Percentiles rank a stretch among this genome's conserved stretches.
Evolutionary conservation across 2,329 filamentous ascomycete genomes (phyloP).

Genomic region (Zarea fungicola): DNA sequence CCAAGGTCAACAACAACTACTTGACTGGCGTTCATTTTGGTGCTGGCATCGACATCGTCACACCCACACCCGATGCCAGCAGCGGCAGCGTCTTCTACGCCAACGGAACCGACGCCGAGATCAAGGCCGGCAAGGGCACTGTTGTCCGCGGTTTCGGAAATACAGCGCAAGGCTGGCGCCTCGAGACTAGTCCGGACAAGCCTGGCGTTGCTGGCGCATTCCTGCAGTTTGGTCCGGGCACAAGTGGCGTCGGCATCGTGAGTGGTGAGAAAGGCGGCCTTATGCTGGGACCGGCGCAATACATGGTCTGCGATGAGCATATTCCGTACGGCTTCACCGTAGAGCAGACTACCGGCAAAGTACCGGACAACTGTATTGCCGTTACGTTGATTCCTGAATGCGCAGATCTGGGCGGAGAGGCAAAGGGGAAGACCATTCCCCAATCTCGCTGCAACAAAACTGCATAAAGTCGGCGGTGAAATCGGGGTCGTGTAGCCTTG

Average conservation of each 20-base stretch:
- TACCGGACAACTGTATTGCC: background rate
- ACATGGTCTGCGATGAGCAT: constrained; percentile 6
- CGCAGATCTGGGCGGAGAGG: background rate
- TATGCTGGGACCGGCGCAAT: constrained; percentile 4
- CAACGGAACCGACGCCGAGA: constrained; percentile 5
- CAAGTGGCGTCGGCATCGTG: constrained; percentile 6
- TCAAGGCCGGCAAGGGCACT: constrained; percentile 2
- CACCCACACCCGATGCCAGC: background rate
- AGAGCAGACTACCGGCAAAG: background rate
- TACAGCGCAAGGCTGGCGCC: background rate
- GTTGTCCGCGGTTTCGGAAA: background rate
- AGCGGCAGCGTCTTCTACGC: background rate
- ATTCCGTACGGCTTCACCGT: constrained; percentile 4
- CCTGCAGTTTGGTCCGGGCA: constrained; percentile 3
- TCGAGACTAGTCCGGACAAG: background rate
- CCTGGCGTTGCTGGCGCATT: background rate
- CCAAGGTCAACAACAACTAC: background rate
- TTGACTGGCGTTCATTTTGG: background rate
- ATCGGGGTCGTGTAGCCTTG: background rate
- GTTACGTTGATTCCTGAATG: constrained; percentile 7
- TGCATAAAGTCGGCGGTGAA: background rate
- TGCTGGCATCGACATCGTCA: constrained; percentile 4
- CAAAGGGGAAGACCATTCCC: background rate
- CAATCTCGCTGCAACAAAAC: background rate
- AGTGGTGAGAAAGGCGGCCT: background rate